A percentile compares a stretch with the other conserved stretches of the same genome.
phyloP scores from a whole-genome alignment of 345 rosid genomes.

The Lumnitzera littorea region DNA sequence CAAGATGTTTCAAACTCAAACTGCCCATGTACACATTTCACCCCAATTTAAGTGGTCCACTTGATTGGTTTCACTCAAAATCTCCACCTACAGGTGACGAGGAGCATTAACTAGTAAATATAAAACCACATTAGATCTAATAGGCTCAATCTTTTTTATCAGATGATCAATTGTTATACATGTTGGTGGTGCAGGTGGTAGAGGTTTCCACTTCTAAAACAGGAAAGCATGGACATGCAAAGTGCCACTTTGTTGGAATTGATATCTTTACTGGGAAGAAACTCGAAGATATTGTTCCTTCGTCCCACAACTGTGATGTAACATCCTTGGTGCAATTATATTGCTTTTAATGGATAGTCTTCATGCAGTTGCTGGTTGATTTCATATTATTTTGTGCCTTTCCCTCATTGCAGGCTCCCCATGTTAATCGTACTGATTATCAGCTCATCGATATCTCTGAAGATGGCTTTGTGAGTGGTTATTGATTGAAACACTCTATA shows the following conservation, averaged over 20 bases:
- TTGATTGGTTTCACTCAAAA: too few relatives aligned
- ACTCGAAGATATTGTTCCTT: constrained; percentile 70
- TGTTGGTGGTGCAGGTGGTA: constrained; percentile 39
- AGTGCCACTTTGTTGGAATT: constrained; percentile 72
- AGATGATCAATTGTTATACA: too few relatives aligned
- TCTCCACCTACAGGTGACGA: too few relatives aligned
- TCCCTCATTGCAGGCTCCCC: constrained; percentile 44
- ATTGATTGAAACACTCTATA: neutral
- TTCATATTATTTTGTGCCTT: constrained; percentile 1
- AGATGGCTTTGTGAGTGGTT: constrained; percentile 68
- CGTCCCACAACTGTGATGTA: constrained; percentile 77
- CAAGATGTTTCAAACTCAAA: too few relatives aligned
- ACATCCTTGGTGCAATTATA: neutral
- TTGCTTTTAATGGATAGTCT: neutral
- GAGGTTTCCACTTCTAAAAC: constrained; percentile 80
- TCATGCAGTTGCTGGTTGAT: constrained; percentile 5
- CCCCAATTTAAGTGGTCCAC: too few relatives aligned
- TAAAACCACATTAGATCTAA: too few relatives aligned
- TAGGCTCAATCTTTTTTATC: too few relatives aligned
- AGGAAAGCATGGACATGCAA: constrained; percentile 75
- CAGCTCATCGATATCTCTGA: constrained; percentile 72
- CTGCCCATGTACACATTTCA: too few relatives aligned
- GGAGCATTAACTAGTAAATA: too few relatives aligned
- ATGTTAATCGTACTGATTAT: constrained; percentile 62
- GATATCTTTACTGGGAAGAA: constrained; percentile 68